These are phyloP conservation scores for Adenanthera pavonina DNA, from an alignment of 306 rosid species.

Conservation along the genomic window DNA sequence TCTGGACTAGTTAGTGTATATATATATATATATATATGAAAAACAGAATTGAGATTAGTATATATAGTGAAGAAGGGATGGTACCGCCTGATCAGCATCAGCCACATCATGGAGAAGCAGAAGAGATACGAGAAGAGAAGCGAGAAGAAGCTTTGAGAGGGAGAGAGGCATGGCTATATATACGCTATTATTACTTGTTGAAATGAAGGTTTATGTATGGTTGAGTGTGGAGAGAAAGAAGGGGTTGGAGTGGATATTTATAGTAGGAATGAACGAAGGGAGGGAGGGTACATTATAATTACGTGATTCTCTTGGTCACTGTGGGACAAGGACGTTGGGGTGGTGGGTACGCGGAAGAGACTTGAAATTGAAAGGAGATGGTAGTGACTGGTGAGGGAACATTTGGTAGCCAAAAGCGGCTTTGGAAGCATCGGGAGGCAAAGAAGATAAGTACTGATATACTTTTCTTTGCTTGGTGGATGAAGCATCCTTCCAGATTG, in stretches of 20 bases:
- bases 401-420: conserved; percentile 28
- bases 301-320: background rate
- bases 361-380: background rate
- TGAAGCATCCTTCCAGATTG: conserved; percentile 8
- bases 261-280: conserved; percentile 34
- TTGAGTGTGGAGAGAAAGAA: background rate
- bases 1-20: conserved; percentile 14
- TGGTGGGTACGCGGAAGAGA: conserved; percentile 32
- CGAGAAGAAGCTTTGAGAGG: conserved; percentile 50
- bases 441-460: background rate
- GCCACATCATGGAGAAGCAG: conserved; percentile 37
- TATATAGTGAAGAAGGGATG: background rate
- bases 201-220: conserved; percentile 1
- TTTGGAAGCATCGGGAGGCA: conserved; percentile 35
- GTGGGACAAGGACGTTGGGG: background rate
- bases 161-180: too few species aligned
- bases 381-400: conserved; percentile 29
- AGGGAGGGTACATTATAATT: background rate
- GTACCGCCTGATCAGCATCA: conserved; percentile 48
- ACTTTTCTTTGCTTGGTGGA: conserved; percentile 16
- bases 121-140: conserved; percentile 55
- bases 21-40: too few species aligned
- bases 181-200: conserved; percentile 21
- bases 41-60: too few species aligned
- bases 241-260: conserved; percentile 54